phyloP scores from a whole-genome alignment of 2,329 filamentous ascomycete species.

The Endocalyx cinctus region DNA sequence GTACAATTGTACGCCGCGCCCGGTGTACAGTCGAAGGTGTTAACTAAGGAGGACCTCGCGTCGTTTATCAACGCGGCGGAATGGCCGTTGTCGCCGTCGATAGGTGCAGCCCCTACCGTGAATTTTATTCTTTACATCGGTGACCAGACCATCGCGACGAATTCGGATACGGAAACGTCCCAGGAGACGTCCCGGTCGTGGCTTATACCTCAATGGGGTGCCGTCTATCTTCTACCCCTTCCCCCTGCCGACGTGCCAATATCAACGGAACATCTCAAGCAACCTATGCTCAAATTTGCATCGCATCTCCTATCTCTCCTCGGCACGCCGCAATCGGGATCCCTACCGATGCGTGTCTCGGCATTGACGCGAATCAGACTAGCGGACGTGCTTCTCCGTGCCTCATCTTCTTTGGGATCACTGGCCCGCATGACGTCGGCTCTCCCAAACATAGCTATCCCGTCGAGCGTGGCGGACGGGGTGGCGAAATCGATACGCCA shows the following conservation, averaged over 20 bases:
- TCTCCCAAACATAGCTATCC: conserved; percentile 87
- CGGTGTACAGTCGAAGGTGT: conserved; percentile 56
- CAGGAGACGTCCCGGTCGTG: conserved; percentile 63
- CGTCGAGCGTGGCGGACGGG: conserved; percentile 77
- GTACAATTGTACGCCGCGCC: conserved; percentile 86
- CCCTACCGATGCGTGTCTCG: conserved; percentile 78
- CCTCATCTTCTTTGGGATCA: conserved; percentile 90
- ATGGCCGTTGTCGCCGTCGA: conserved; percentile 93
- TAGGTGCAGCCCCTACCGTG: conserved; percentile 86
- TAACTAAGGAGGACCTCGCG: conserved; percentile 82
- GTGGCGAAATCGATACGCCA: conserved; percentile 76
- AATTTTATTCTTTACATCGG: conserved; percentile 94
- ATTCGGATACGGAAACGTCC: conserved; percentile 42
- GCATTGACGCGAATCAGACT: conserved; percentile 82
- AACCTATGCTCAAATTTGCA: conserved; percentile 84
- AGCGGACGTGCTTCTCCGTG: conserved; percentile 78
- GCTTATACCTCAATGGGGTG: conserved; percentile 95
- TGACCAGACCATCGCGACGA: conserved; percentile 61
- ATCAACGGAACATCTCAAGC: conserved; percentile 61
- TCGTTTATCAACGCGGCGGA: conserved; percentile 97
- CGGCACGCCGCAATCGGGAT: conserved; percentile 77
- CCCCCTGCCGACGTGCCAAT: conserved; percentile 47
- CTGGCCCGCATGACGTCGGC: conserved; percentile 80
- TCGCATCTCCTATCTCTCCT: conserved; percentile 84
- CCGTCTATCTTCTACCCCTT: conserved; percentile 57